These are phyloP conservation scores for Jacaranda copaia DNA, from an alignment of 257 asterid genomes.

Conservation along the genomic window DNA sequence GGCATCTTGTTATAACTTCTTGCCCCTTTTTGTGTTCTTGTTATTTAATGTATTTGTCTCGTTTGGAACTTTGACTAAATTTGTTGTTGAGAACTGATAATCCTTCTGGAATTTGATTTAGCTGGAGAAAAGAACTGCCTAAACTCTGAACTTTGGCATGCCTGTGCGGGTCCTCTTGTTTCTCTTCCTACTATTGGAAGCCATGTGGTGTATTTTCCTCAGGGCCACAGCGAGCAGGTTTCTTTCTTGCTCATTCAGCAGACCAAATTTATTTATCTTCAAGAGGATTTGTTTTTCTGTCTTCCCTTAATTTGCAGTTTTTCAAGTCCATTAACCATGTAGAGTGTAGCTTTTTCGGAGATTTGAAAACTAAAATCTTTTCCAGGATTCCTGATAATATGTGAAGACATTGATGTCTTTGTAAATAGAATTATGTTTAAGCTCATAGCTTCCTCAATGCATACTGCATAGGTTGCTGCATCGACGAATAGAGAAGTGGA, in stretches of 20 bases:
- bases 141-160: slow-evolving; percentile 69
- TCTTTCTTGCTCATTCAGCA: slow-evolving; percentile 8
- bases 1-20: neutral
- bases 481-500: slow-evolving; percentile 59
- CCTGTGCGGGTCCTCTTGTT: slow-evolving; percentile 69
- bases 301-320: neutral
- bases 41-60: too few relatives aligned
- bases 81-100: neutral
- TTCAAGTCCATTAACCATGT: too few relatives aligned
- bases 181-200: slow-evolving; percentile 59
- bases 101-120: slow-evolving; percentile 13
- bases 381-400: neutral
- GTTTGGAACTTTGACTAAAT: neutral
- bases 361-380: neutral
- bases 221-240: slow-evolving; percentile 67
- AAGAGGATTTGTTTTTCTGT: neutral
- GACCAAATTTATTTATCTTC: neutral
- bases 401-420: neutral
- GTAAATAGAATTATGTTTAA: neutral
- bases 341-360: too few relatives aligned
- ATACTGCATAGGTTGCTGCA: slow-evolving; percentile 51
- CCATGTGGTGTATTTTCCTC: slow-evolving; percentile 61
- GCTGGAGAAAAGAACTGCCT: slow-evolving; percentile 49
- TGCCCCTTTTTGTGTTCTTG: neutral
- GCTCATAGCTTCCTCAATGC: neutral